These are phyloP conservation scores for Lasiosphaeria miniovina DNA, from an alignment of 495 filamentous ascomycete genomes.

Conservation along the genomic window DNA sequence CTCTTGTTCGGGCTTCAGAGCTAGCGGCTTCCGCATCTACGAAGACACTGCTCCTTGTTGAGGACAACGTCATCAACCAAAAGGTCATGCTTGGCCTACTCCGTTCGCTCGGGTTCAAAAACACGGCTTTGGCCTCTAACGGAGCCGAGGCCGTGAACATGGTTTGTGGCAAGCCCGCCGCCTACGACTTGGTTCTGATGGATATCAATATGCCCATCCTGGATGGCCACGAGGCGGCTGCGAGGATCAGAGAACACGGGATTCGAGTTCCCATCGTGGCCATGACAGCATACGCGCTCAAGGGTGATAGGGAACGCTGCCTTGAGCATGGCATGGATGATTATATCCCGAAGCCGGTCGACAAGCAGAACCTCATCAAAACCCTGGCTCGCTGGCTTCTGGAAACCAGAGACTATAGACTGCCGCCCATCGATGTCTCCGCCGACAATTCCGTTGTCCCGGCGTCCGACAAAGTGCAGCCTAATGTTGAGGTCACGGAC, in stretches of 20 bases:
- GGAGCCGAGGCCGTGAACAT: slow-evolving; percentile 55
- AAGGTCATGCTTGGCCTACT: slow-evolving; percentile 61
- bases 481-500: too few species aligned
- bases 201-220: slow-evolving; percentile 53
- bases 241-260: slow-evolving; percentile 34
- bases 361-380: slow-evolving; percentile 41
- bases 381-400: slow-evolving; percentile 46
- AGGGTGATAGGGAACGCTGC: slow-evolving; percentile 57
- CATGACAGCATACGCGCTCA: slow-evolving; percentile 62
- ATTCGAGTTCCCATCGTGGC: slow-evolving; percentile 57
- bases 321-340: slow-evolving; percentile 61
- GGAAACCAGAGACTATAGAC: slow-evolving; percentile 9
- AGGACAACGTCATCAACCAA: slow-evolving; percentile 63
- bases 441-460: too few species aligned
- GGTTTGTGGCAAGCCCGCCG: slow-evolving; percentile 46
- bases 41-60: slow-evolving; percentile 54
- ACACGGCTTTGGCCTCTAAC: slow-evolving; percentile 53
- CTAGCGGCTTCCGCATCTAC: slow-evolving; percentile 19
- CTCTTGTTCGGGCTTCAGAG: slow-evolving; percentile 16
- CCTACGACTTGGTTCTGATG: slow-evolving; percentile 57
- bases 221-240: slow-evolving; percentile 42
- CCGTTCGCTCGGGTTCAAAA: slow-evolving; percentile 50
- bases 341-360: slow-evolving; percentile 60
- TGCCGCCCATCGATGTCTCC: too few species aligned
- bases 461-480: too few species aligned